Evolutionary conservation across 352 stramenopile species (phyloP).

Genomic region (Blastocystis sp.): DNA sequence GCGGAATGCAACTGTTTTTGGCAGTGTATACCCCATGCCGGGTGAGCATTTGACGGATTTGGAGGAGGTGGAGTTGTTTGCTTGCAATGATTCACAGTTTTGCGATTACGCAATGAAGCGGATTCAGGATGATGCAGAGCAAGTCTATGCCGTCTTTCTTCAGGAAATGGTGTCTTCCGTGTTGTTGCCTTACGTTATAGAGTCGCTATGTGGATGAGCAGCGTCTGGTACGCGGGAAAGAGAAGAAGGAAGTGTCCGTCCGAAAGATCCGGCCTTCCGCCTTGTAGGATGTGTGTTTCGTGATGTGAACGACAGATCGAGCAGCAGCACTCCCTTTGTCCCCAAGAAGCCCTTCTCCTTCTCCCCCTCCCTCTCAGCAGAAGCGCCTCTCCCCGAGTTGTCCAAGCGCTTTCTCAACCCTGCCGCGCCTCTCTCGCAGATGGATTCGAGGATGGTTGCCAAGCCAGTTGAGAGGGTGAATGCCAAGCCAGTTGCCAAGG

Average conservation of each 20-base stretch:
- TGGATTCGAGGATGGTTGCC: background rate
- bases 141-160: background rate
- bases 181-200: background rate
- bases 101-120: background rate
- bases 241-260: slow-evolving; percentile 2
- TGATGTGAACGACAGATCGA: background rate
- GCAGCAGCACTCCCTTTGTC: slow-evolving; percentile 16
- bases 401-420: background rate
- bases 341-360: slow-evolving; percentile 33
- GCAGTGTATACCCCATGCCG: background rate
- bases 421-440: background rate
- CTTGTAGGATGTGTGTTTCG: background rate
- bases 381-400: background rate
- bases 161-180: slow-evolving; percentile 11
- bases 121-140: slow-evolving; percentile 41
- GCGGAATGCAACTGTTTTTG: background rate
- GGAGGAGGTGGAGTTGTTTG: slow-evolving; percentile 13
- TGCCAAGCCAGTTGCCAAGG: background rate
- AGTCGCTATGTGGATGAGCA: background rate
- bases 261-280: slow-evolving; percentile 63
- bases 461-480: background rate
- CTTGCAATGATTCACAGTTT: slow-evolving; percentile 5
- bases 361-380: background rate
- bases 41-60: slow-evolving; percentile 11
- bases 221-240: background rate